Evolutionary conservation across 225 moss, liverwort and hornwort species (phyloP), one percentile per base, ranked within the genome.

Genomic region (Pseudisothecium myosuroides): DNA sequence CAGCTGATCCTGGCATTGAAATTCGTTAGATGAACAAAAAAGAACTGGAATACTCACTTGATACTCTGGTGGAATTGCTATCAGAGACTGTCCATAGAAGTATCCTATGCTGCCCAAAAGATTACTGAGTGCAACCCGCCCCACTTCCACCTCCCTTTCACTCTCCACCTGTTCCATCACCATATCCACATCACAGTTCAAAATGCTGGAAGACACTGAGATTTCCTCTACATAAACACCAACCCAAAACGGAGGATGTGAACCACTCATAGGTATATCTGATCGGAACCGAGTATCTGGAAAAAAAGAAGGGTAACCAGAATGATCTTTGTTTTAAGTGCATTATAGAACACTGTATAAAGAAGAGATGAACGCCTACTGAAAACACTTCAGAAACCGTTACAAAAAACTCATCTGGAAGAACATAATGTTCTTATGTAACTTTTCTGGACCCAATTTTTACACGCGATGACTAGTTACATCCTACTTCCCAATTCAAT

Each of bases 91-190:
- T 81, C 98, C 98, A 89, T 95, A 95, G 76, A 94, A 99, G 75
- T 99, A 99, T 50, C 98, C 98, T 64, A 97, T 94, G 69, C 97
- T 95, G 74, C 98, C 98, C 88, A 99, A 83, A 93, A 99, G 91
- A 91, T 99, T 99, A 91, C 97, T 99, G 59, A 99, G 95, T 63
- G 97, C 96, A 88, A 95, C 97, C 88, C 92, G 95, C 73, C 95
- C 98, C 91, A 99, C 97, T 92, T 99, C 98, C 50, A 95, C n/a
- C 90, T 97, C 95, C 93, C 88, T 91, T 81, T 93, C 92, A 87
- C 93, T 89, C 54, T 95, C 90, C 89, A 96, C 95, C 96, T 96
- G 90, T 37, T 27, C 16, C 60, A 91, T 86, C 60, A 43, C 85
- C 80, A 80, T 39, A 83, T 63, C 37, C 65, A 86, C 74, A 88